phyloP scores from a whole-genome alignment of 352 stramenopile species.

The Pythium pyrilobum region DNA sequence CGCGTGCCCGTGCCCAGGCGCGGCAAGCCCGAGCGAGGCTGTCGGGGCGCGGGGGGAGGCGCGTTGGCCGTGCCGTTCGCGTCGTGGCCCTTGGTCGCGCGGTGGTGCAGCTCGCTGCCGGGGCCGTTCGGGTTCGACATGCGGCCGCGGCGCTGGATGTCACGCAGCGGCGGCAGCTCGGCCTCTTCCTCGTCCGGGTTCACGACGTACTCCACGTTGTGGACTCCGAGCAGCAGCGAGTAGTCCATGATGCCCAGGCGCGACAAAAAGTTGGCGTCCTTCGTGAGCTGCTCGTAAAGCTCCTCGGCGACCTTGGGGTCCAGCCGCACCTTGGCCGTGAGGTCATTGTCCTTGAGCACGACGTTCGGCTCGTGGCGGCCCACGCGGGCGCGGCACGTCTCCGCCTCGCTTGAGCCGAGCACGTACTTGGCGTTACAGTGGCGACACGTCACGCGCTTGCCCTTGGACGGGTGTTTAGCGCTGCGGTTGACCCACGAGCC shows the following conservation, averaged over 20 bases:
- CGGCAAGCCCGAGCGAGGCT: constrained; percentile 36
- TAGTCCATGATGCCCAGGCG: constrained; percentile 91
- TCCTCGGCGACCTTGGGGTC: constrained; percentile 71
- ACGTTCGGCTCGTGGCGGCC: constrained; percentile 83
- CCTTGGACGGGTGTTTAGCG: constrained; percentile 82
- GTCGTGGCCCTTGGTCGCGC: constrained; percentile 15
- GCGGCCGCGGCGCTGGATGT: constrained; percentile 14
- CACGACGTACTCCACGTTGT: constrained; percentile 87
- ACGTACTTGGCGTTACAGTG: constrained; percentile 88
- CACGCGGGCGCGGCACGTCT: constrained; percentile 70
- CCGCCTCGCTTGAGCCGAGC: constrained; percentile 72
- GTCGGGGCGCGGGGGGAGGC: not conserved
- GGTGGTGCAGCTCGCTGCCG: constrained; percentile 30
- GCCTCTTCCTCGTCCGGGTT: constrained; percentile 51
- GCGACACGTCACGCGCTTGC: constrained; percentile 78
- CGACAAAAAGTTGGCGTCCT: constrained; percentile 84
- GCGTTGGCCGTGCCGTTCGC: constrained; percentile 6
- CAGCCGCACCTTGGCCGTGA: constrained; percentile 78
- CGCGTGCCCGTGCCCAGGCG: constrained; percentile 63
- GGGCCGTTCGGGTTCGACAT: constrained; percentile 9
- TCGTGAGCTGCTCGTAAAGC: constrained; percentile 78
- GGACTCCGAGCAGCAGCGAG: constrained; percentile 83
- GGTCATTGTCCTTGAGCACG: constrained; percentile 86
- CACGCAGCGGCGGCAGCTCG: constrained; percentile 12
- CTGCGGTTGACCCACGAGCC: constrained; percentile 86